These are phyloP conservation scores for Talaromyces sp. DNA, from an alignment of 2,329 filamentous ascomycete species.

Conservation along the genomic window DNA sequence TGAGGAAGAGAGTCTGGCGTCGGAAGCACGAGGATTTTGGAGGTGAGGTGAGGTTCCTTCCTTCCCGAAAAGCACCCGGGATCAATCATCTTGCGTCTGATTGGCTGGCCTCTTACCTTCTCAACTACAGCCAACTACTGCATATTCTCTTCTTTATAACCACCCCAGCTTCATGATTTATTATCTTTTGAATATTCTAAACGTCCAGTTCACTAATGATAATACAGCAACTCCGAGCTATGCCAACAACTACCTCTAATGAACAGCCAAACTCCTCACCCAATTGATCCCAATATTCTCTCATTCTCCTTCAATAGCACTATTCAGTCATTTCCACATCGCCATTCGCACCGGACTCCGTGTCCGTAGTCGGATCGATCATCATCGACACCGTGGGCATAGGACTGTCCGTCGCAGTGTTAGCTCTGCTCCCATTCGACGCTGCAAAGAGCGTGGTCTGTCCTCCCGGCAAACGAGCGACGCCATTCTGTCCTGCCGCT, in stretches of 20 bases:
- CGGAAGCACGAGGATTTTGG: conserved; percentile 36
- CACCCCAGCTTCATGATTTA: not conserved
- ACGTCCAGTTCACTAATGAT: not conserved
- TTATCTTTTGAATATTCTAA: too few species aligned
- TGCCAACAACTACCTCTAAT: conserved; percentile 5
- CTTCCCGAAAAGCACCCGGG: conserved; percentile 38
- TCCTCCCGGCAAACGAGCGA: conserved; percentile 18
- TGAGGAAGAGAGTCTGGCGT: not conserved
- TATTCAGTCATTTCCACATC: conserved; percentile 59
- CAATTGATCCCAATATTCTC: not conserved
- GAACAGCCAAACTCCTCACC: conserved; percentile 1
- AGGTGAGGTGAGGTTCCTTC: conserved; percentile 32
- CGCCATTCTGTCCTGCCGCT: conserved; percentile 21
- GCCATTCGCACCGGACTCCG: conserved; percentile 39
- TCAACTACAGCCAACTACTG: not conserved
- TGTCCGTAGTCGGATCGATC: conserved; percentile 54
- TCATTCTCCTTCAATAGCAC: not conserved
- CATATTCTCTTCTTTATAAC: not conserved
- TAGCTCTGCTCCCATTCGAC: conserved; percentile 18
- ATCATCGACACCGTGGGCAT: conserved; percentile 47
- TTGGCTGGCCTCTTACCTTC: conserved; percentile 30
- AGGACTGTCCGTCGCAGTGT: conserved; percentile 29
- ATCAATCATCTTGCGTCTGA: conserved; percentile 44
- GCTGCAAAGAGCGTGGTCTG: conserved; percentile 12
- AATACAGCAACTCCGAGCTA: conserved; percentile 1